A percentile compares a stretch with the other conserved stretches of the same genome.
These are phyloP conservation scores for Zanthoxylum bungeanum DNA, from an alignment of 345 rosid species.

Conservation along the genomic window DNA sequence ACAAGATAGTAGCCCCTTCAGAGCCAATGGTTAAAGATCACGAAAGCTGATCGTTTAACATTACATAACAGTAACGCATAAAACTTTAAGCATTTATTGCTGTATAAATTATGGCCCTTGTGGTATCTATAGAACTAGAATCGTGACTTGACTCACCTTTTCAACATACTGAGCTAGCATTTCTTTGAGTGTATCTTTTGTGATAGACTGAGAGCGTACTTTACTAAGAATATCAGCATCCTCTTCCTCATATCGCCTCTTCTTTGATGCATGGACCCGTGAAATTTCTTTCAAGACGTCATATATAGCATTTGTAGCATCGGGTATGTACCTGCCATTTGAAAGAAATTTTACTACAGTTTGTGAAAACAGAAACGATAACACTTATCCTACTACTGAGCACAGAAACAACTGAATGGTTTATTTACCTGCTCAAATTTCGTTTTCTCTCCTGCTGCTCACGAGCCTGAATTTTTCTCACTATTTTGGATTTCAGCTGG, in stretches of 20 bases:
- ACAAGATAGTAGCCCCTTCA: too few species aligned
- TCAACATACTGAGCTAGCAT: constrained; percentile 82
- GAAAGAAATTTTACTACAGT: background rate
- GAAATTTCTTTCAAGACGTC: constrained; percentile 76
- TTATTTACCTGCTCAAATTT: constrained; percentile 74
- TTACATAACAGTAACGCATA: too few species aligned
- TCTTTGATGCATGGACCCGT: constrained; percentile 46
- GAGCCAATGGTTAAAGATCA: too few species aligned
- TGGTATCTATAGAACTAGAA: background rate
- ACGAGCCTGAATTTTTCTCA: constrained; percentile 79
- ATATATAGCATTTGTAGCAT: constrained; percentile 74
- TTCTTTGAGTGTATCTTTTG: constrained; percentile 65
- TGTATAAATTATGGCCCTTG: too few species aligned
- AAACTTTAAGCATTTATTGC: too few species aligned
- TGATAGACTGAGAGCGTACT: constrained; percentile 51
- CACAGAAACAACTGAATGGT: background rate
- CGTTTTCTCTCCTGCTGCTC: constrained; percentile 92
- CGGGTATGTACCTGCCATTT: constrained; percentile 74
- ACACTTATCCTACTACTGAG: too few species aligned
- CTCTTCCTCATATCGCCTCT: constrained; percentile 45
- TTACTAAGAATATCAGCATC: constrained; percentile 56
- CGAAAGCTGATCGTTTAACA: too few species aligned
- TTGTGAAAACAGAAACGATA: background rate
- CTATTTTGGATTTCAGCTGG: constrained; percentile 86
- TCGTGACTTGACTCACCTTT: constrained; percentile 44